These are phyloP conservation scores for Sporodiniella umbellata DNA, from an alignment of 371 early-diverging fungal species.

Conservation along the genomic window DNA sequence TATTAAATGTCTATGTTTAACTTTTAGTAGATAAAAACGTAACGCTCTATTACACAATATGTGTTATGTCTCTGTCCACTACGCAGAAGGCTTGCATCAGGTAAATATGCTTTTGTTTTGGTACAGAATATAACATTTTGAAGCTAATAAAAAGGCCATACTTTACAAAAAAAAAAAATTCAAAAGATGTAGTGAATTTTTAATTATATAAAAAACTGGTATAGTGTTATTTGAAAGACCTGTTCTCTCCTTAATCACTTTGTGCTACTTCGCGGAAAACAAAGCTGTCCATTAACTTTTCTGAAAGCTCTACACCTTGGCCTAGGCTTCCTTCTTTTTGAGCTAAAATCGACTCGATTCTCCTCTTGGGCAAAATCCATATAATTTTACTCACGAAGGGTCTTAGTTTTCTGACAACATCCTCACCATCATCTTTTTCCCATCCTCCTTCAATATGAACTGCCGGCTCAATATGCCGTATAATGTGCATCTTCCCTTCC, in stretches of 20 bases:
- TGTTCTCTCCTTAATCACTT: not conserved
- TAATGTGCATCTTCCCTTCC: slow-evolving; percentile 48
- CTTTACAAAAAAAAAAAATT: too few species aligned
- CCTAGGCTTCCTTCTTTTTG: slow-evolving; percentile 31
- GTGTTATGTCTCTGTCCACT: too few species aligned
- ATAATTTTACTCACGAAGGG: slow-evolving; percentile 38
- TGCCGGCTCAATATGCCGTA: slow-evolving; percentile 44
- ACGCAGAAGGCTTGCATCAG: too few species aligned
- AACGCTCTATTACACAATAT: too few species aligned
- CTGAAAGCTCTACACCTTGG: slow-evolving; percentile 39
- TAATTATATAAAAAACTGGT: too few species aligned
- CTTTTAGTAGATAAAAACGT: too few species aligned
- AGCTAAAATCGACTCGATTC: slow-evolving; percentile 28
- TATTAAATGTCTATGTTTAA: too few species aligned
- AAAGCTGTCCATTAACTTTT: slow-evolving; percentile 36
- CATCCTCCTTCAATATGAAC: slow-evolving; percentile 54
- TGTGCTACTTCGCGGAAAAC: slow-evolving; percentile 29
- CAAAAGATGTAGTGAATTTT: too few species aligned
- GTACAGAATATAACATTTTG: too few species aligned
- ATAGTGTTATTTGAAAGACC: not conserved
- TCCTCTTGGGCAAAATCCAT: slow-evolving; percentile 40
- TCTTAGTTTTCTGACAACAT: slow-evolving; percentile 37
- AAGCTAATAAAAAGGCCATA: too few species aligned
- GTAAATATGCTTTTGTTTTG: too few species aligned
- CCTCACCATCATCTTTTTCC: slow-evolving; percentile 51